Base-by-base conservation (phyloP, 441 rosid genomes). In the Sinapis alba region DNA sequence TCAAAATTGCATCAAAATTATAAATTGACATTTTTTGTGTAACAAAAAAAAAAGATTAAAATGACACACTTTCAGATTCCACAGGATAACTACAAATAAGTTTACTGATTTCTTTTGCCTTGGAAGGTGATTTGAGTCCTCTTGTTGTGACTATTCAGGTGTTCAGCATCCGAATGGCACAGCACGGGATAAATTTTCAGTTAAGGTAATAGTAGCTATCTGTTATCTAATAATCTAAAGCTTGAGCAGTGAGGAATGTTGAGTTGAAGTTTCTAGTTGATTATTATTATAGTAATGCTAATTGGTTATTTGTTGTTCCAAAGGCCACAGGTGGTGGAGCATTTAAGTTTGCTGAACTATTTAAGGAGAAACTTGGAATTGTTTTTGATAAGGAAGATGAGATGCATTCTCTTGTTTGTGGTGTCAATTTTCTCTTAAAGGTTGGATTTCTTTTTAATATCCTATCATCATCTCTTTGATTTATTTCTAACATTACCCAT, bases 361-460 rank as follows among this genome's bases (percentile, higher is more conserved):
- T 96, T 80, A 89, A 88, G 76, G 98, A 94, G 78, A 90, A 86
- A 79, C 97, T 97, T 45, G 97, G 94, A 26, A 88, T 92, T 70
- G 65, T 84, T 81, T 89, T 97, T 62, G 98, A 91, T 77, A 97
- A 97, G 75, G 98, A 94, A 87, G 98, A 90, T 75, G 98, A 97
- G 81, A 94, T 97, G 98, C 86, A 88, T 67, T 96, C 93, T 74
- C 94, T 97, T 74, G 99, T 92, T 57, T 88, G 86, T 1, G 98
- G 99, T 68, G 98, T 92, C 23, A 91, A 96, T 84, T 94, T 94
- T 87, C 88, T 96, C 74, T 92, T 94, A 34, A 96, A 94, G 99
- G 98, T 96, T 71, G 21, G 64, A 19, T 53, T 51, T 66, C 62
- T 21, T 5, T 45, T 19, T 15, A 3, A 12, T 36, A 5, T 47